Base-by-base conservation (phyloP, 208 protist species). In the Leishmania arabica region DNA sequence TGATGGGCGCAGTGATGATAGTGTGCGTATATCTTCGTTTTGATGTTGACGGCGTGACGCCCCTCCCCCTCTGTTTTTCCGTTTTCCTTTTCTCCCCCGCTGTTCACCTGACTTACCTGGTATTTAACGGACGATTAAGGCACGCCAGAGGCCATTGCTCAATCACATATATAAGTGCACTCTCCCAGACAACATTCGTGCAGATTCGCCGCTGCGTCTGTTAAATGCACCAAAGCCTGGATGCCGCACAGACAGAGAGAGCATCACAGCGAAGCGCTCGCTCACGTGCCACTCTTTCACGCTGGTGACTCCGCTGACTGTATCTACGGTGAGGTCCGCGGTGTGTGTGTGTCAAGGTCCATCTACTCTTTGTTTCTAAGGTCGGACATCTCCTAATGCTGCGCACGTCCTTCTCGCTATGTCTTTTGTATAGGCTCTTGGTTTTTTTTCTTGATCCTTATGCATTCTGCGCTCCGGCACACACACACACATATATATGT, bases 111-210 rank as follows among this genome's bases (percentile, higher is more conserved):
- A n/a, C 34, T 60, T 76, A 13, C 72, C 31, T 62, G 49, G 51
- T 2, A 21, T 31, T 76, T 19, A 76, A 76, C n/a, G 42, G 72
- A 62, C 72, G 72, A 76, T 56, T 62, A 76, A 76, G 72, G 47
- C 70, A 64, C 34, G 5, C n/a, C 72, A 45, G 51, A 51, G 19
- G n/a, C 15, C 53, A 40, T 62, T 58, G 3, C 40, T 1, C 24
- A 73, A 73, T 17, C 47, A 73, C 17, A 27, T 31, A 51, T 24
- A 51, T 24, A 19, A 73, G 13, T 51, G 54, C 24, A 21, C 42
- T 71, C 24, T 51, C 45, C 68, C 31, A 31, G 69, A 37, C 49
- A 54, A 47, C 45, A 54, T 27, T 0, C 0, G 9, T 73, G 31
- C n/a, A 5, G 40, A 34, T 53, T 15, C 9, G 34, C 45, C 13